A percentile compares a stretch with the other conserved stretches of the same genome.
Conservation (phyloP, 2,329 filamentous ascomycete genomes). For the Myotisia sp. region DNA sequence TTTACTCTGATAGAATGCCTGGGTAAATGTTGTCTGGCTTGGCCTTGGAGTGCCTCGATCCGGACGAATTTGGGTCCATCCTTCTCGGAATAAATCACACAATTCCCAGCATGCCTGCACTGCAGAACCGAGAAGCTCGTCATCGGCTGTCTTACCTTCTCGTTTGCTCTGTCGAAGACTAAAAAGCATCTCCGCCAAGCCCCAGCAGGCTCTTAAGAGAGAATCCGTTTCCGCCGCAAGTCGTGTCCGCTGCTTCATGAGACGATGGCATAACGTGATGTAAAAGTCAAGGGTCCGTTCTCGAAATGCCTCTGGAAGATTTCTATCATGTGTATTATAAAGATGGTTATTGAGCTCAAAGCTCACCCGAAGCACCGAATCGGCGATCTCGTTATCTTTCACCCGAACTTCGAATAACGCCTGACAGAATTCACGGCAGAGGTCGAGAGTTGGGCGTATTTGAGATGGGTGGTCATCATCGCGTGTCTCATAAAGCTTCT, state of each 20-base stretch:
- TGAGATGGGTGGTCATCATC: slow-evolving; percentile 56
- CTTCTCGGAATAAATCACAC: slow-evolving; percentile 82
- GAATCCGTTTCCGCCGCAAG: slow-evolving; percentile 70
- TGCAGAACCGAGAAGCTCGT: slow-evolving; percentile 72
- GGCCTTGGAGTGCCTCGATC: slow-evolving; percentile 75
- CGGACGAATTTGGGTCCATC: slow-evolving; percentile 77
- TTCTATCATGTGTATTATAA: slow-evolving; percentile 79
- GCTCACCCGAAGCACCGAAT: slow-evolving; percentile 80
- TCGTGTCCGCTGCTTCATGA: slow-evolving; percentile 87
- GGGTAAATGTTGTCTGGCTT: slow-evolving; percentile 61
- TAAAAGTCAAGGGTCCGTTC: slow-evolving; percentile 91
- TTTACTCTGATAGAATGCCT: slow-evolving; percentile 37
- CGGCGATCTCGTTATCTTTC: slow-evolving; percentile 60
- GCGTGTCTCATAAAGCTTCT: slow-evolving; percentile 69
- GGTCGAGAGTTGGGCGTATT: slow-evolving; percentile 61
- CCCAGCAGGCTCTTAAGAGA: slow-evolving; percentile 75
- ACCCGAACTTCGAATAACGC: slow-evolving; percentile 74
- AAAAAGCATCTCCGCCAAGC: slow-evolving; percentile 82
- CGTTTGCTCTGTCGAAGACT: slow-evolving; percentile 69
- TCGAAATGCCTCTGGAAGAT: slow-evolving; percentile 69
- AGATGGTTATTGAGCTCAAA: slow-evolving; percentile 93
- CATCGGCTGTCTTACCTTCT: slow-evolving; percentile 58
- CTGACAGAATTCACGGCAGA: slow-evolving; percentile 87
- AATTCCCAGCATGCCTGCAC: slow-evolving; percentile 92
- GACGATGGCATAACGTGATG: slow-evolving; percentile 76